Base-by-base conservation (phyloP, 192 early-diverging fungal species). In the Rhizophagus sp. region DNA sequence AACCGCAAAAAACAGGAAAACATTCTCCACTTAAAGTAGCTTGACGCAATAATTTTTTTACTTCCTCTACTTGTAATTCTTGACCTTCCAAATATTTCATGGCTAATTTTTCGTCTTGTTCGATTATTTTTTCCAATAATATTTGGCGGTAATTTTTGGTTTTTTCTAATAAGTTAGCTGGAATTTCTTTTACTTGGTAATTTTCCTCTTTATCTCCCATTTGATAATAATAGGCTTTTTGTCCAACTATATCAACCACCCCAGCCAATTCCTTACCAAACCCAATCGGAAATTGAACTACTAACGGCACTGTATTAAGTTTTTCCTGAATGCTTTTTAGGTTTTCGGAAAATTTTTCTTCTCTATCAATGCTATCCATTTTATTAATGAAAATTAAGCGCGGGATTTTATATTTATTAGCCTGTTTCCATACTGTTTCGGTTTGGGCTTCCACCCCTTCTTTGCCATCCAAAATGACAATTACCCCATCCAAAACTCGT, bases 401-500 rank as follows among this genome's bases (percentile, higher is more conserved):
- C 0, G 72, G 72, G 24, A 74, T 74, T 74, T 74, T 74, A 57
- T 74, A 74, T 74, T 74, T 74, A 11, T 74, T 57, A 1, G 72
- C 72, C 5, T 74, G 72, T 74, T 24, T 36, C 24, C 72, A 74
- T 57, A 74, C 72, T 2, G 72, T 74, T 4, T 74, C 72, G n/a
- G 72, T 74, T 49, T 74, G 72, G 25, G 72, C 72, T 74, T 74
- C 49, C 1, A 74, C 72, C 4, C 72, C 72, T 57, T 74, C 57
- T 57, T 57, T 74, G 7, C 72, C 72, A 4, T 74, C 72, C 10
- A 74, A 25, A 17, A 74, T 49, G 30, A 74, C 72, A 57, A 74
- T 24, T n/a, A 8, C 72, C 1, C 72, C 72, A 50, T 74, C 72
- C 0, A 74, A 9, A 52, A 74, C 72, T 33, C 72, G 72, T 34